Evolutionary conservation across 306 rosid species (phyloP).

Genomic region (Psophocarpus tetragonolobus): DNA sequence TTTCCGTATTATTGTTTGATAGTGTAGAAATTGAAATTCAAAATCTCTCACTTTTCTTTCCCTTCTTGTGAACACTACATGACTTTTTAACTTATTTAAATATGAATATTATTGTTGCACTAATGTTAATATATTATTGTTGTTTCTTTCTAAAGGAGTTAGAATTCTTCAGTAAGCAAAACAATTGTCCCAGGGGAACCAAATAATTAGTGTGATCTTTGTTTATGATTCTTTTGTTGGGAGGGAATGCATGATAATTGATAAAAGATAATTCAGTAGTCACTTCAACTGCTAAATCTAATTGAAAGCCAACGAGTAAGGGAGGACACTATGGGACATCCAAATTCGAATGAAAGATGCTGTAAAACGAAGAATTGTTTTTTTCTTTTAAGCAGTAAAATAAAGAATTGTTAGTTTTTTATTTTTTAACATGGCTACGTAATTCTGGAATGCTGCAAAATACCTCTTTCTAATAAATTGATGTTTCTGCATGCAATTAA

Average conservation of each 20-base stretch:
- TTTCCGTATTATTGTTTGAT: too few relatives aligned
- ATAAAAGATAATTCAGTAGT: not conserved
- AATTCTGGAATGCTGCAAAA: not conserved
- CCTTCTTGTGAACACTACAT: too few relatives aligned
- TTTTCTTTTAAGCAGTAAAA: not conserved
- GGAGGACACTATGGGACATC: not conserved
- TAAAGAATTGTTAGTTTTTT: not conserved
- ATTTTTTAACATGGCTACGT: not conserved
- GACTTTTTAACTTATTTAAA: too few relatives aligned
- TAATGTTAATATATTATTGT: not conserved
- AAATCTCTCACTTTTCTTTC: too few relatives aligned
- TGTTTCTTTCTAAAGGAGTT: not conserved
- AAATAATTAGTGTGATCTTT: not conserved
- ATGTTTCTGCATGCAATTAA: not conserved
- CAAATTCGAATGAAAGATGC: not conserved
- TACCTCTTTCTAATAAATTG: not conserved
- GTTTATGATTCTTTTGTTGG: not conserved
- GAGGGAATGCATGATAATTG: not conserved
- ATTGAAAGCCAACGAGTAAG: not conserved
- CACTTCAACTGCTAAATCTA: not conserved
- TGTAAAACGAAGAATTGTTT: not conserved
- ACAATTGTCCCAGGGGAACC: not conserved
- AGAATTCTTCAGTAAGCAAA: not conserved
- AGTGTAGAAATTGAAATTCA: too few relatives aligned
- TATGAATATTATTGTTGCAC: not conserved